Evolutionary conservation across 331 rosid genomes (phyloP).

Genomic region (Erythrophleum ivorense): DNA sequence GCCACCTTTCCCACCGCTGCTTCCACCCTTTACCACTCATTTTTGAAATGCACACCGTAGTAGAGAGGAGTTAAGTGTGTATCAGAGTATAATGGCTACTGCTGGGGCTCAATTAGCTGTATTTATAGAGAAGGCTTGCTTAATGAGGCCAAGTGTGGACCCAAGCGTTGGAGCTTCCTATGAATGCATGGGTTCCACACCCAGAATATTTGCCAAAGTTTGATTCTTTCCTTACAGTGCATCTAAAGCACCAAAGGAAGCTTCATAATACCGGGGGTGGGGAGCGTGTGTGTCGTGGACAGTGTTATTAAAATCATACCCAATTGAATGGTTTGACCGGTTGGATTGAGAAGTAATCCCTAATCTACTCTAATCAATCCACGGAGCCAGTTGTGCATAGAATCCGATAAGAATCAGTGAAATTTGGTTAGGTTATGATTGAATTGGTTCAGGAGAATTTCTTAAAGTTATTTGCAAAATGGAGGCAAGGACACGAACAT

Average conservation of each 20-base stretch:
- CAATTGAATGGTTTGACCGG: no score
- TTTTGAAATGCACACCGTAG: neutral
- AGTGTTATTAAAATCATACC: no score
- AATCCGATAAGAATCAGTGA: no score
- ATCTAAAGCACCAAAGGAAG: neutral
- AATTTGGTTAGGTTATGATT: no score
- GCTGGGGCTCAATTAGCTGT: neutral
- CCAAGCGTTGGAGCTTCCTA: constrained; percentile 11
- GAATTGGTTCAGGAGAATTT: no score
- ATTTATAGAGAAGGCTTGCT: neutral
- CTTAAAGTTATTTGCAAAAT: no score
- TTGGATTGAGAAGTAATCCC: no score
- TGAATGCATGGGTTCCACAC: neutral
- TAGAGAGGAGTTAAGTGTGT: neutral
- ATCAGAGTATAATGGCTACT: neutral
- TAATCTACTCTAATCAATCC: no score
- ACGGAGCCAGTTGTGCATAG: no score
- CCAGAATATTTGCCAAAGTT: neutral
- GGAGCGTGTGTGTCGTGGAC: no score
- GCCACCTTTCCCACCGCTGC: neutral
- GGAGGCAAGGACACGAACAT: no score
- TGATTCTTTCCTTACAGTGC: neutral
- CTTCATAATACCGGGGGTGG: neutral
- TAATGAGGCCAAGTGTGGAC: neutral
- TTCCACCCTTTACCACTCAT: constrained; percentile 23